Conservation (phyloP, 129 eudicot species). For the Artemisia annua region DNA sequence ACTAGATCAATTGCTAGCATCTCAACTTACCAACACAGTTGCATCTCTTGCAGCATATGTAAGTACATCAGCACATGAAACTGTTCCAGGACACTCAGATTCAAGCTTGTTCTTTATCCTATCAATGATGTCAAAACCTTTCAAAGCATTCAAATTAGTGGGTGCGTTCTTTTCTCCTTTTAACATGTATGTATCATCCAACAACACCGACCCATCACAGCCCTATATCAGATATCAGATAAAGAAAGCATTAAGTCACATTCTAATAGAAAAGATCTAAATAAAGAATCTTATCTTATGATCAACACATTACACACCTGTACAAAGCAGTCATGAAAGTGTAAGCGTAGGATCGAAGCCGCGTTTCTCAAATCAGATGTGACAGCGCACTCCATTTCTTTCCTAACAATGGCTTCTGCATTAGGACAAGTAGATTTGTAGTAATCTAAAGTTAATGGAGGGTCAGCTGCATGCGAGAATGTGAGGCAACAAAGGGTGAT, state of each 20-base stretch:
- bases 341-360: conserved; percentile 74
- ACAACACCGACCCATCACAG: conserved; percentile 91
- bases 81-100: conserved; percentile 89
- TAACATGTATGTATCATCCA: conserved; percentile 75
- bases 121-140: conserved; percentile 85
- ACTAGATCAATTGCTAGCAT: background rate
- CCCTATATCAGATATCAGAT: conserved; percentile 52
- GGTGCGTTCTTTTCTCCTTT: conserved; percentile 89
- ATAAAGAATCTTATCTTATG: background rate
- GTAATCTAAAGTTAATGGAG: conserved; percentile 74
- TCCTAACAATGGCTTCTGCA: conserved; percentile 62
- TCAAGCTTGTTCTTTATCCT: conserved; percentile 83
- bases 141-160: conserved; percentile 59
- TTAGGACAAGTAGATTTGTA: conserved; percentile 68
- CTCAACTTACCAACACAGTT: conserved; percentile 57
- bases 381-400: conserved; percentile 93
- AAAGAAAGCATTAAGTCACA: background rate
- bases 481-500: conserved; percentile 20
- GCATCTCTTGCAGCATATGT: conserved; percentile 97
- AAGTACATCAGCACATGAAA: conserved; percentile 94
- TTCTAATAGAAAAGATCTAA: background rate
- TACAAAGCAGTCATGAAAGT: conserved; percentile 92
- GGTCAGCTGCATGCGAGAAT: conserved; percentile 51
- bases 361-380: conserved; percentile 82
- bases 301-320: conserved; percentile 42